Percentiles rank a stretch among this genome's conserved stretches.
Conservation (phyloP, 306 rosid species). For the Lablab purpureus region DNA sequence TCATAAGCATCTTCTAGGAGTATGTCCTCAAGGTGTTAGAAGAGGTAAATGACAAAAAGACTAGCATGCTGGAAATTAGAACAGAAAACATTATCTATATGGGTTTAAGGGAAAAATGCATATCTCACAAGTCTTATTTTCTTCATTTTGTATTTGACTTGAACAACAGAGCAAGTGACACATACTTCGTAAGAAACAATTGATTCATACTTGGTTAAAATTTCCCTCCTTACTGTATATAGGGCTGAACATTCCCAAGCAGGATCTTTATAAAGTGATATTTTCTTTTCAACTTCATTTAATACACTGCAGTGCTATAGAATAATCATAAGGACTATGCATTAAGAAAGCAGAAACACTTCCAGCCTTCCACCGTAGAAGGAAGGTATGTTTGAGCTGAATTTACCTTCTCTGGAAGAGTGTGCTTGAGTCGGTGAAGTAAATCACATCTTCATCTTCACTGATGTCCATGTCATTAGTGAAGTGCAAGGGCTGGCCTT, state of each 20-base stretch:
- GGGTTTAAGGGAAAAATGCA: neutral
- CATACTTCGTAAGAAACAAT: neutral
- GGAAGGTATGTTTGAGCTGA: constrained; percentile 18
- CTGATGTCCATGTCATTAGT: constrained; percentile 89
- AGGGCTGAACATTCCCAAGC: neutral
- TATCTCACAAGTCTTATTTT: neutral
- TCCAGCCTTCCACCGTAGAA: neutral
- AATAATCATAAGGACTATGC: constrained; percentile 12
- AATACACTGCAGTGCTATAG: constrained; percentile 1
- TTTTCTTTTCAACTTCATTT: constrained; percentile 28
- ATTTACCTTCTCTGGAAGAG: constrained; percentile 77
- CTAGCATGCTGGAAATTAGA: constrained; percentile 28
- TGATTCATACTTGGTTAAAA: neutral
- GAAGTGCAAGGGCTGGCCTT: constrained; percentile 75
- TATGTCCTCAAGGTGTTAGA: constrained; percentile 19
- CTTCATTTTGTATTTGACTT: constrained; percentile 17
- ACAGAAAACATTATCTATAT: constrained; percentile 6
- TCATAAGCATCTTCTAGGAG: neutral
- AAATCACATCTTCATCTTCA: constrained; percentile 70
- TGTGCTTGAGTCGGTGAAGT: constrained; percentile 84
- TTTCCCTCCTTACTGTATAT: neutral
- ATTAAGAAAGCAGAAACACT: constrained; percentile 29
- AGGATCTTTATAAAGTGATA: constrained; percentile 17
- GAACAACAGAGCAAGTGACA: constrained; percentile 18
- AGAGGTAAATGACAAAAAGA: neutral